phyloP scores from a whole-genome alignment of 495 filamentous ascomycete species.

The Penicillium canescens region DNA sequence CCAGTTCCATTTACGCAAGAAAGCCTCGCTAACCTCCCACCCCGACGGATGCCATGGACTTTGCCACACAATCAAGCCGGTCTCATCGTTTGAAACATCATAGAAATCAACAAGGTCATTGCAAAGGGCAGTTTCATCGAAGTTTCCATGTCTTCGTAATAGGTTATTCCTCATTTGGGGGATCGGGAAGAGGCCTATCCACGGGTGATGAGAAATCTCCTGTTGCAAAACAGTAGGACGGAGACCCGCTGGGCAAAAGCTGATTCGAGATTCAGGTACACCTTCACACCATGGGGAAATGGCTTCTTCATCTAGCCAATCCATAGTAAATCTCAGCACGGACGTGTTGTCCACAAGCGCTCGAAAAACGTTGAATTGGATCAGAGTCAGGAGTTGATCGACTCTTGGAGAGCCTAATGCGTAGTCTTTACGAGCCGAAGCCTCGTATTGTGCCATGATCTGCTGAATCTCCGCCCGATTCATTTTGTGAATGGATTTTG shows the following conservation, averaged over 20 bases:
- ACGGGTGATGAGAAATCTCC: slow-evolving; percentile 36
- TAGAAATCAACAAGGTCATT: slow-evolving; percentile 19
- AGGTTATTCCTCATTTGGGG: slow-evolving; percentile 37
- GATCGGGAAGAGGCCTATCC: slow-evolving; percentile 41
- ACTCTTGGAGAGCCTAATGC: slow-evolving; percentile 22
- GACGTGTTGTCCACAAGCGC: slow-evolving; percentile 24
- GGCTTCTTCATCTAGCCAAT: slow-evolving; percentile 21
- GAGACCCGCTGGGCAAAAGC: slow-evolving; percentile 21
- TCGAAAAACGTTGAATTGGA: slow-evolving; percentile 28
- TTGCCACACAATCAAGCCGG: slow-evolving; percentile 44
- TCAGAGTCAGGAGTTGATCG: slow-evolving; percentile 36
- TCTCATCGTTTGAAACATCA: slow-evolving; percentile 19
- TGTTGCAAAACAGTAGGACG: slow-evolving; percentile 39
- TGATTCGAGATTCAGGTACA: too few relatives aligned
- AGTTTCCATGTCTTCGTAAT: slow-evolving; percentile 30
- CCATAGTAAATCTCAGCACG: slow-evolving; percentile 16
- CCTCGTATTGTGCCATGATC: slow-evolving; percentile 9
- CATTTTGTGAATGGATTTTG: neutral
- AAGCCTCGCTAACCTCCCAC: slow-evolving; percentile 46
- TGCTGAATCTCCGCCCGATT: neutral
- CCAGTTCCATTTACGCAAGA: slow-evolving; percentile 41
- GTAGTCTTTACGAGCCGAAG: slow-evolving; percentile 5
- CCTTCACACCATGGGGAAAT: slow-evolving; percentile 14
- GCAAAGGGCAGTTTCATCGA: slow-evolving; percentile 43
- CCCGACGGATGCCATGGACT: slow-evolving; percentile 40